A percentile compares a stretch with the other conserved stretches of the same genome.
phyloP scores from a whole-genome alignment of 164 flowering plant genomes.

The Aristolochia californica region DNA sequence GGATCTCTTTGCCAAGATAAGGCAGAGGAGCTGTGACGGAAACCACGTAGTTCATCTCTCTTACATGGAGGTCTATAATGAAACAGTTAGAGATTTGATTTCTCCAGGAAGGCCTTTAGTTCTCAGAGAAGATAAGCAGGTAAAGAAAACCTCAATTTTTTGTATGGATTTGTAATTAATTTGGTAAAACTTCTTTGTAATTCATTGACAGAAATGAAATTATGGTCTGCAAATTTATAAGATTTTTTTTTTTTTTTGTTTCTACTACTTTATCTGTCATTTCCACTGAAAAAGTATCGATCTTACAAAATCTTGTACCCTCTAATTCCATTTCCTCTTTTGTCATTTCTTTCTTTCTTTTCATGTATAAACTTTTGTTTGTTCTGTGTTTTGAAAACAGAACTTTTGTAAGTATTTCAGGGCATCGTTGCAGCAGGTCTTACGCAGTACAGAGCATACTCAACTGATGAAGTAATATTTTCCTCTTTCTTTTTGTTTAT shows the following conservation, averaged over 20 bases:
- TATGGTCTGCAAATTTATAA: too few relatives aligned
- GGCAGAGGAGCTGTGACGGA: slow-evolving; percentile 81
- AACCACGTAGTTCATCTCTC: slow-evolving; percentile 88
- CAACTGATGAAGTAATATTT: slow-evolving; percentile 68
- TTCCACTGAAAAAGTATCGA: too few relatives aligned
- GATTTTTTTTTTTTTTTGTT: too few relatives aligned
- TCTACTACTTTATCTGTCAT: too few relatives aligned
- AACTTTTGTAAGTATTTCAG: slow-evolving; percentile 23
- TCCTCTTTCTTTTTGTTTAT: not conserved
- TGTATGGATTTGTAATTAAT: too few relatives aligned
- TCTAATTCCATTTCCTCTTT: not conserved
- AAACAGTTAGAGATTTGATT: slow-evolving; percentile 80
- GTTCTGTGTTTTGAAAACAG: not conserved
- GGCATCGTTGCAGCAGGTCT: slow-evolving; percentile 90
- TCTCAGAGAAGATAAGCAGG: slow-evolving; percentile 95
- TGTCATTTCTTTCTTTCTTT: not conserved
- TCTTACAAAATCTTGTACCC: not conserved
- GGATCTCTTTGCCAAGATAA: slow-evolving; percentile 68
- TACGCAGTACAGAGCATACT: slow-evolving; percentile 84
- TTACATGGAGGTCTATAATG: slow-evolving; percentile 92
- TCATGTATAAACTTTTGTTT: not conserved
- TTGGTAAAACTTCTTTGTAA: too few relatives aligned
- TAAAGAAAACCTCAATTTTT: slow-evolving; percentile 7
- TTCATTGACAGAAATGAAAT: too few relatives aligned
- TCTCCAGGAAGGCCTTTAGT: slow-evolving; percentile 91